phyloP scores from a whole-genome alignment of 345 rosid species.

The Jatropha curcas region DNA sequence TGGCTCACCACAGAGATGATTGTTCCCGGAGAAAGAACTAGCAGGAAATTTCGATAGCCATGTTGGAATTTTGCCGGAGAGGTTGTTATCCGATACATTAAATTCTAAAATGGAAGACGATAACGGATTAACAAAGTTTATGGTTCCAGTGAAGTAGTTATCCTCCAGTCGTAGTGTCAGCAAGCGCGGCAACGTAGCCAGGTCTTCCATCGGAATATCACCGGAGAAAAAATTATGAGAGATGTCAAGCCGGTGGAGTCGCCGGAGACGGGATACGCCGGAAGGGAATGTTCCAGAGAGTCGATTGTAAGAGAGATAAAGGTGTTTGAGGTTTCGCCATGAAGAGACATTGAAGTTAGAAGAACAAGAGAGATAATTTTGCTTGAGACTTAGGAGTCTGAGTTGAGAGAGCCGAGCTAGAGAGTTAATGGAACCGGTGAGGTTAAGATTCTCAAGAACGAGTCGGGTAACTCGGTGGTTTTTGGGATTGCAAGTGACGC shows the following conservation, averaged over 20 bases:
- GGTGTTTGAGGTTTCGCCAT: slow-evolving; percentile 34
- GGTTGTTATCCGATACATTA: slow-evolving; percentile 39
- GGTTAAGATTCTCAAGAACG: slow-evolving; percentile 36
- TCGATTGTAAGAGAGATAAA: slow-evolving; percentile 43
- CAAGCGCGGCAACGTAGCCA: slow-evolving; percentile 28
- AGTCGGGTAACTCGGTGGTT: slow-evolving; percentile 39
- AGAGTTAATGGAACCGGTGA: slow-evolving; percentile 26
- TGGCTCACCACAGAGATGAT: slow-evolving; percentile 42
- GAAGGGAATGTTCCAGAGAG: slow-evolving; percentile 36
- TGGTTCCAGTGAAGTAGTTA: slow-evolving; percentile 35
- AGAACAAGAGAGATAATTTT: slow-evolving; percentile 34
- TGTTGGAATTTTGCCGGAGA: slow-evolving; percentile 39
- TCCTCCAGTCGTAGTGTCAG: slow-evolving; percentile 42
- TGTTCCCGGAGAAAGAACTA: slow-evolving; percentile 39
- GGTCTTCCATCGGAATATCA: slow-evolving; percentile 31
- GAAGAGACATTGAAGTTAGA: slow-evolving; percentile 24
- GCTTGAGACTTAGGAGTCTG: slow-evolving; percentile 43
- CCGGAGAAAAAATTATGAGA: slow-evolving; percentile 41
- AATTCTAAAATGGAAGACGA: slow-evolving; percentile 30
- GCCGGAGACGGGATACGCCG: slow-evolving; percentile 28
- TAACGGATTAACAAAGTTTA: slow-evolving; percentile 7
- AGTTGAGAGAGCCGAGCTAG: slow-evolving; percentile 34
- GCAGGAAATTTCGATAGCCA: slow-evolving; percentile 29
- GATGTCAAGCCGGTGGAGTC: slow-evolving; percentile 41
- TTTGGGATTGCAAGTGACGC: slow-evolving; percentile 37